Evolutionary conservation across 306 rosid species (phyloP), one percentile per base, ranked within the genome.

Genomic region (Lathyrus aphaca): DNA sequence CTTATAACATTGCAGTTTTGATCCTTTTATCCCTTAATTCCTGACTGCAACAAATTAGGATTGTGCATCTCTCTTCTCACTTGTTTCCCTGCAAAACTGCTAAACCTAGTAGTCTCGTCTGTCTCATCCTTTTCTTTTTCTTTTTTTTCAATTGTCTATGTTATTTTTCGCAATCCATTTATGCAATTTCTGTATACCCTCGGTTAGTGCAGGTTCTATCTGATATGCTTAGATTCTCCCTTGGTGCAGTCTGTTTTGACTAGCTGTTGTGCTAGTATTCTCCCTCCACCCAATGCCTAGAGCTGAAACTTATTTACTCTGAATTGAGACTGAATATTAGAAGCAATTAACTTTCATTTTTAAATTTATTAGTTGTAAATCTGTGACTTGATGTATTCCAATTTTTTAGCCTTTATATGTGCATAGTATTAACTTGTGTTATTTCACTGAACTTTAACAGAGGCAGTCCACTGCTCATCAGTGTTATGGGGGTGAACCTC

Each of bases 1-100:
- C 35, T 37, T 51, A 10, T 55, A 55, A 27, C 61, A 13, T 13
- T 55, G 38, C 37, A 23, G 61, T 54, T 54, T 53, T 54, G 61
- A 54, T n/a, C n/a, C n/a, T n/a, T 25, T 51, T 18, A 4, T 6
- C 6, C 14, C 58, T n/a, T 54, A 25, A 53, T 10, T 53, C 59
- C 3, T 8, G 59, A 21, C 23, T 19, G 59, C 59, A 21, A 53
- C 14, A 3, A 54, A 54, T 5, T 55, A 25, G 39, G 39, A 10
- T 25, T 27, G 39, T 13, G 39, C 12, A 12, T 54, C 3, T 19
- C 8, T 51, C 9, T 12, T 23, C 5, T 54, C 17, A 54, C 38
- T 12, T 13, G 17, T 54, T 54, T 23, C 61, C 3, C 32, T 12
- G 29, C 0, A 0, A 13, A 27, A 27, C 0, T 10, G 62, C 18